These are phyloP conservation scores for Candida rishiriensis DNA, from an alignment of 805 yeast species.

Conservation along the genomic window DNA sequence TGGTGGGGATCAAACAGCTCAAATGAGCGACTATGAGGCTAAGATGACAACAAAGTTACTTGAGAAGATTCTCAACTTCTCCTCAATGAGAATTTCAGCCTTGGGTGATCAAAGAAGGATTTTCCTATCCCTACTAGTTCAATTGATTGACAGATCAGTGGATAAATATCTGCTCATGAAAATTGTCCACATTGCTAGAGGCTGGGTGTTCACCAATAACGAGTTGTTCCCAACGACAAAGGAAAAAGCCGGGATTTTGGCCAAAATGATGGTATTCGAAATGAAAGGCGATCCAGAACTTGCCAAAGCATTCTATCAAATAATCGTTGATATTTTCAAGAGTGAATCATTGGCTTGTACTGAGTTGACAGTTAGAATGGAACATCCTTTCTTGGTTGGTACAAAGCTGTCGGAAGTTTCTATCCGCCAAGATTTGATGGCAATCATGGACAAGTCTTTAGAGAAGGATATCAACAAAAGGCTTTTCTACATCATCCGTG, in stretches of 20 bases:
- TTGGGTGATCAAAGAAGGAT: conserved; percentile 92
- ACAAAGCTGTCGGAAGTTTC: conserved; percentile 75
- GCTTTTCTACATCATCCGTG: conserved; percentile 80
- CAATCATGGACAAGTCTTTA: conserved; percentile 69
- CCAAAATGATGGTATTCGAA: conserved; percentile 93
- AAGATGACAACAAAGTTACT: conserved; percentile 72
- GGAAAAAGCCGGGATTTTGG: conserved; percentile 90
- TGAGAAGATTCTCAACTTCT: conserved; percentile 70
- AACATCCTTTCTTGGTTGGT: conserved; percentile 93
- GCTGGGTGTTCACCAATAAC: conserved; percentile 82
- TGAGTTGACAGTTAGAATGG: conserved; percentile 91
- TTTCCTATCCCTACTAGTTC: conserved; percentile 80
- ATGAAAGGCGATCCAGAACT: conserved; percentile 76
- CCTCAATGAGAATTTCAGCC: conserved; percentile 76
- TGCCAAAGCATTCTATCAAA: conserved; percentile 76
- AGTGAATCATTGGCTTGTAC: conserved; percentile 73
- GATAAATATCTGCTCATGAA: conserved; percentile 71
- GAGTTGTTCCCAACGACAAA: conserved; percentile 91
- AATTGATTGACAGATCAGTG: conserved; percentile 80
- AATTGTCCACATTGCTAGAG: conserved; percentile 72
- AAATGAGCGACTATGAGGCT: conserved; percentile 59
- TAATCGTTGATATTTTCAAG: conserved; percentile 83
- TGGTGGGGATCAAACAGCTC: conserved; percentile 14
- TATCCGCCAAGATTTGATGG: conserved; percentile 74
- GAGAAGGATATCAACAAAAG: conserved; percentile 77